Evolutionary conservation across 1,139 yeast species (phyloP), one percentile per base, ranked within the genome.

Genomic region (Suhomyces wounanorum): DNA sequence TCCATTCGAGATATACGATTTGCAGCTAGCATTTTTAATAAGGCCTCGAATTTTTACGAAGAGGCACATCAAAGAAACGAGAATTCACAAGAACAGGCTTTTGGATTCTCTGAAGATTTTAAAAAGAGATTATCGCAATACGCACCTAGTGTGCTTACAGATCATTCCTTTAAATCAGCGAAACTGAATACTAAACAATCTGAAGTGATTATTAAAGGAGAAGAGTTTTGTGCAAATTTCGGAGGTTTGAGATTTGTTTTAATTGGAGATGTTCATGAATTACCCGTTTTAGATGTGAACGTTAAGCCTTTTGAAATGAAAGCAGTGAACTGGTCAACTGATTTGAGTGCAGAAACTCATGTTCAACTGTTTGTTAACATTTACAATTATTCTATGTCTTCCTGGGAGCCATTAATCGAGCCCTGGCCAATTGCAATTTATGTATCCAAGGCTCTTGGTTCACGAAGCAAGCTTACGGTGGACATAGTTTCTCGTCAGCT

Each of bases 341-440:
- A 90, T 57, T 69, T 89, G 50, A 85, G 83, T 59, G 89, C 92
- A 0, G 87, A 85, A 55, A 77, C 87, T 0, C 83, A 83, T 30
- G 69, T 92, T 30, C 89, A 85, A 58, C 80, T 91, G 0, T 83
- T 75, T 57, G 80, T 88, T 11, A 94, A 92, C 65, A 84, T 92
- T 23, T 94, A 87, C 74, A 94, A 94, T 65, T 92, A 92, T 64
- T 83, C 97, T 0, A 84, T 90, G 58, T 91, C 98, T 0, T 83
- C 95, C 0, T 95, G 99, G 99, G 99, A 95, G 60, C 98, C 99
- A 0, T 72, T 95, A 44, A 67, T 94, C 45, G 99, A 95, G 60
- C 85, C 94, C 0, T 89, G 96, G 89, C 87, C 92, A 10, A 73
- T 94, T 48, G 85, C 91, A 0, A 67, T 91, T 16, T 91, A 89